Percentiles rank a stretch among this genome's conserved stretches.
These are phyloP conservation scores for Debaryomyces maramus DNA, from an alignment of 805 yeast genomes.

Conservation along the genomic window DNA sequence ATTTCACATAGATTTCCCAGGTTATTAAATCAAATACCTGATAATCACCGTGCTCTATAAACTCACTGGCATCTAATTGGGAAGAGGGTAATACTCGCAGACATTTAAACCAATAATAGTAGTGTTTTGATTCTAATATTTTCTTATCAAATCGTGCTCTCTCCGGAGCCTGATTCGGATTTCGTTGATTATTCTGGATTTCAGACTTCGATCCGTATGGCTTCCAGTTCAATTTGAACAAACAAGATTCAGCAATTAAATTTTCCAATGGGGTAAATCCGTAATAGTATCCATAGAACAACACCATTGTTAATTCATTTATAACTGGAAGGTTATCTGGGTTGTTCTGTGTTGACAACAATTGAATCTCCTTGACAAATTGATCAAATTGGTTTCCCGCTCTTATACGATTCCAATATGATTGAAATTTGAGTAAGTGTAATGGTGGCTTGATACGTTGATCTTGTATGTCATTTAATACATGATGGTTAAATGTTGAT, in stretches of 20 bases:
- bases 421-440: conserved; percentile 34
- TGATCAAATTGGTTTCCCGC: conserved; percentile 33
- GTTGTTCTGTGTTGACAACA: conserved; percentile 19
- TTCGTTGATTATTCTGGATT: conserved; percentile 1
- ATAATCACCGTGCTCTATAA: conserved; percentile 36
- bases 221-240: conserved; percentile 42
- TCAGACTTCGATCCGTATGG: conserved; percentile 30
- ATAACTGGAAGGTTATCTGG: conserved; percentile 22
- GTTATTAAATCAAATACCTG: conserved; percentile 41
- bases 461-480: conserved; percentile 24
- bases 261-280: conserved; percentile 45
- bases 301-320: conserved; percentile 38
- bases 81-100: conserved; percentile 9
- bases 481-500: conserved; percentile 26
- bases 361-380: conserved; percentile 30
- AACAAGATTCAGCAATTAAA: conserved; percentile 40
- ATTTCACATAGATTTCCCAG: conserved; percentile 43
- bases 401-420: conserved; percentile 43
- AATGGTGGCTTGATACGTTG: conserved; percentile 31
- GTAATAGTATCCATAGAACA: conserved; percentile 44
- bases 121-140: conserved; percentile 7
- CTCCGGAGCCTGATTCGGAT: not conserved
- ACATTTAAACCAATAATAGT: conserved; percentile 20
- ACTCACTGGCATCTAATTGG: conserved; percentile 7
- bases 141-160: not conserved